These are phyloP conservation scores for Geranomyces variabilis DNA, from an alignment of 192 early-diverging fungal species.

Conservation along the genomic window DNA sequence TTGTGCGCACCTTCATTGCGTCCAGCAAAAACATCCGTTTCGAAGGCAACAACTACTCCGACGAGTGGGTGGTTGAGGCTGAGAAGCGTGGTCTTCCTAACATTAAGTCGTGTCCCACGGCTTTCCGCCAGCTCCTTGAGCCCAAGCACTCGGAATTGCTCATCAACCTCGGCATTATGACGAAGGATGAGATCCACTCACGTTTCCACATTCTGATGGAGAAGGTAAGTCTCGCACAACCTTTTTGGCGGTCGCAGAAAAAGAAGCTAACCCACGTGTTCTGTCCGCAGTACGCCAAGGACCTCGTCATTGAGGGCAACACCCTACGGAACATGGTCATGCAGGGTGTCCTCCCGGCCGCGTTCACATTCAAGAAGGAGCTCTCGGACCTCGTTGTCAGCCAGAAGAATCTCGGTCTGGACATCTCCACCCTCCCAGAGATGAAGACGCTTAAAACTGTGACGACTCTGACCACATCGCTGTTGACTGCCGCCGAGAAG, in stretches of 20 bases:
- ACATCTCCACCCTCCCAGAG: constrained; percentile 69
- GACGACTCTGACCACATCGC: constrained; percentile 57
- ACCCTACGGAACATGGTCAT: constrained; percentile 81
- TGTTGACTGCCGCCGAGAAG: constrained; percentile 60
- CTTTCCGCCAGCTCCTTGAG: constrained; percentile 81
- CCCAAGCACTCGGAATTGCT: constrained; percentile 76
- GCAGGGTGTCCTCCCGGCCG: constrained; percentile 87
- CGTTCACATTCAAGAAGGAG: constrained; percentile 85
- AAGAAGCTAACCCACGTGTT: not conserved
- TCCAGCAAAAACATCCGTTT: constrained; percentile 87
- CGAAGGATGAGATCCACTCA: constrained; percentile 82
- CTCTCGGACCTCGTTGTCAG: constrained; percentile 81
- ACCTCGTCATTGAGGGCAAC: constrained; percentile 89
- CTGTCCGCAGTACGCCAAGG: constrained; percentile 78
- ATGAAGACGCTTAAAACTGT: constrained; percentile 67
- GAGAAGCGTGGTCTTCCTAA: constrained; percentile 94
- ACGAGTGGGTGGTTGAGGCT: constrained; percentile 91
- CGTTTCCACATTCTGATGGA: constrained; percentile 96
- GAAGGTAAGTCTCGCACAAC: constrained; percentile 56
- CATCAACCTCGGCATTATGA: constrained; percentile 81
- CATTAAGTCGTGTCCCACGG: constrained; percentile 88
- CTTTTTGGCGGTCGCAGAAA: too few species aligned
- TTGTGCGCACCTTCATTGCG: constrained; percentile 85
- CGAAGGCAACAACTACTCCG: constrained; percentile 98
- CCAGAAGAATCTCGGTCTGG: constrained; percentile 62